phyloP scores from a whole-genome alignment of 306 rosid genomes.

The Castanea mollissima region DNA sequence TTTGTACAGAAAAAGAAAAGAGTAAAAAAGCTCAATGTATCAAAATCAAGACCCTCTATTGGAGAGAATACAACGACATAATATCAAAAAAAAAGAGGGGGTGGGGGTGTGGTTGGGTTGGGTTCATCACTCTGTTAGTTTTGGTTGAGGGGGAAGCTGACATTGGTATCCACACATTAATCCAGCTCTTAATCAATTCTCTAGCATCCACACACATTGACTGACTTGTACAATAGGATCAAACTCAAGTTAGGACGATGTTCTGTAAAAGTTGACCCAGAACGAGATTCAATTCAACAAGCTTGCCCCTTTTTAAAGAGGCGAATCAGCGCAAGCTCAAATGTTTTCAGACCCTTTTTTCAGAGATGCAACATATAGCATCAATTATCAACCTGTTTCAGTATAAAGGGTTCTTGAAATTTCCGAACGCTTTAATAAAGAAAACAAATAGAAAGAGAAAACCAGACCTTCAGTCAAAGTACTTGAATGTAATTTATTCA shows the following conservation, averaged over 20 bases:
- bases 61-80: not conserved
- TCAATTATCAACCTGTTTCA: conserved; percentile 38
- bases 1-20: not conserved
- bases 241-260: conserved; percentile 3
- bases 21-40: not conserved
- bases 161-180: conserved; percentile 25
- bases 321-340: not conserved
- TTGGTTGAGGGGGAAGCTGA: conserved; percentile 18
- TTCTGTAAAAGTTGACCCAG: not conserved
- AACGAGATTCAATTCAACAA: conserved; percentile 2
- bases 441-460: not conserved
- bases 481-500: conserved; percentile 29
- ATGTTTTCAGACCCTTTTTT: not conserved
- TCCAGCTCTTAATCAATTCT: conserved; percentile 12
- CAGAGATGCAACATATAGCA: conserved; percentile 16
- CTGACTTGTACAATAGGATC: not conserved
- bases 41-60: not conserved
- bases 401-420: conserved; percentile 6
- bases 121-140: conserved; percentile 10
- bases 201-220: conserved; percentile 1
- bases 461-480: conserved; percentile 31
- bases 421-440: not conserved
- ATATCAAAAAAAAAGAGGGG: not conserved
- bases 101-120: too few relatives aligned
- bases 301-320: not conserved